Base-by-base conservation (phyloP, 129 eudicot species). In the Flaveria bidentis region DNA sequence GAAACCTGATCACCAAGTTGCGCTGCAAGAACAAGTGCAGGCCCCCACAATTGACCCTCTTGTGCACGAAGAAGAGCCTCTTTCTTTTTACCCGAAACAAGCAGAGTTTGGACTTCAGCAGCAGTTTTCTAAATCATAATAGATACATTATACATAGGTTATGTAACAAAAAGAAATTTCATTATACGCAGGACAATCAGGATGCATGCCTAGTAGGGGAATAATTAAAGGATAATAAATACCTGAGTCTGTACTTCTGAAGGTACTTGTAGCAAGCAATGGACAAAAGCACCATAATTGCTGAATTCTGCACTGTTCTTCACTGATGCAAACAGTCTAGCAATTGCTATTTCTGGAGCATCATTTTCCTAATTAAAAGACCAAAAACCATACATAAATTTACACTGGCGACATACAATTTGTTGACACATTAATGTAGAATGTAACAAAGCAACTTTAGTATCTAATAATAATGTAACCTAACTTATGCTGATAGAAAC, bases 1-100 rank as follows among this genome's bases (percentile, higher is more conserved):
- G 85, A 39, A 72, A 94, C 99, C 93, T 94, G 97, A 73, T 94
- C 92, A 63, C 99, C 97, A 76, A 94, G 97, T 87, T 91, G 92
- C 69, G 92, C 96, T 49, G 99, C 96, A 84, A 94, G 96, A 73
- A 94, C 87, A 70, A 94, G 94, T 45, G 99, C 99, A 15, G 92
- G 91, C 16, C 92, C 97, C 99, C 99, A 94, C 76, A 89, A 74
- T 58, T 94, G 96, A 78, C 99, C 99, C 76, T 91, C 93, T 55
- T 89, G 96, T 72, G 99, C 99, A 87, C 90, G 71, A 57, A 79
- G 84, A 65, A 94, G 80, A 80, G 99, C 99, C 58, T 94, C 99
- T 77, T 72, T 84, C 84, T 86, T 91, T 72, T 84, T 94, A 72
- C 99, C 99, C 80, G 93, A 87, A 71, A 94, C 93, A 80, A 91